Evolutionary conservation across 495 filamentous ascomycete genomes (phyloP).

Genomic region (Neurospora sublineolata): DNA sequence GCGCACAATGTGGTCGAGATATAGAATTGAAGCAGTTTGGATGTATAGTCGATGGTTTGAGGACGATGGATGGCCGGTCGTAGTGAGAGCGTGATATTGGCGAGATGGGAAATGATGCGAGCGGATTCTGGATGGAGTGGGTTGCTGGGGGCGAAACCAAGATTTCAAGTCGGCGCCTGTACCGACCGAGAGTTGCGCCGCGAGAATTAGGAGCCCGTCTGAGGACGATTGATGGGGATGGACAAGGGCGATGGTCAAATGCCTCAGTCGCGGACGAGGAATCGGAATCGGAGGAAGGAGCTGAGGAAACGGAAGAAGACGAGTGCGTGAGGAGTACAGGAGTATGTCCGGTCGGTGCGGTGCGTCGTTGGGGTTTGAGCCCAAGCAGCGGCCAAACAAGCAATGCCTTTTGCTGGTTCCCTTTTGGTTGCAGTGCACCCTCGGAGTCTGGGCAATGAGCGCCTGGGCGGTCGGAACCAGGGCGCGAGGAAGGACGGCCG

Average conservation of each 20-base stretch:
- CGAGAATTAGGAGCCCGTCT: neutral
- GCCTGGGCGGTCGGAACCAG: neutral
- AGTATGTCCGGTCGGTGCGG: neutral
- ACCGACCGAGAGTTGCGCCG: neutral
- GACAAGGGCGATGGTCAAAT: constrained; percentile 16
- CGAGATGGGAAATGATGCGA: neutral
- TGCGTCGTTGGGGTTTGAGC: neutral
- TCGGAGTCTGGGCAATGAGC: neutral
- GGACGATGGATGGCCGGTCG: neutral
- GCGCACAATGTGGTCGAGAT: neutral
- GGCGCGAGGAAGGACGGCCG: neutral
- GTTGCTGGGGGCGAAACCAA: neutral
- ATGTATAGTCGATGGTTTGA: neutral
- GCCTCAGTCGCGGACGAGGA: constrained; percentile 20
- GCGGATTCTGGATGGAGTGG: neutral
- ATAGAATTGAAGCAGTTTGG: neutral
- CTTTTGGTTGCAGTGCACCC: neutral
- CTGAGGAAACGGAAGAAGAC: constrained; percentile 1
- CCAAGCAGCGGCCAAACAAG: neutral
- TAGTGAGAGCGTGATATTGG: neutral
- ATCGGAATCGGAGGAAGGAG: neutral
- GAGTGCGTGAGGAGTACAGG: neutral
- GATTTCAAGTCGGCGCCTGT: neutral
- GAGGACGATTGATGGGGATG: constrained; percentile 8
- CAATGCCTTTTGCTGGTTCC: neutral